Conservation (phyloP, 2,329 filamentous ascomycete genomes). For the Juglanconis sp. region DNA sequence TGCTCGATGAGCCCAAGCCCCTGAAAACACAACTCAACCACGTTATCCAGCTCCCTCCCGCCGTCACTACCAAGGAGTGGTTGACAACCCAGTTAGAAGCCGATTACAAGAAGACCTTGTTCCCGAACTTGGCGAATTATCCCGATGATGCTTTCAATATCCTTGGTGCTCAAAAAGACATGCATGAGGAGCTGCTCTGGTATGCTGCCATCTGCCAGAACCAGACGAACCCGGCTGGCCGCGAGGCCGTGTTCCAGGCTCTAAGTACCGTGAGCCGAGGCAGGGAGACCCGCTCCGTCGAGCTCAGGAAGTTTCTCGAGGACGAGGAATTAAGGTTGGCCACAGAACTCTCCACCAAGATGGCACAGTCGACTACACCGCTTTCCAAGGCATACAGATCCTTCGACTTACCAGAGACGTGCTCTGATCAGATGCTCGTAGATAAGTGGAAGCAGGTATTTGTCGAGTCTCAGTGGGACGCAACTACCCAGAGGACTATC, state of each 20-base stretch:
- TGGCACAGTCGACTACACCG: background rate
- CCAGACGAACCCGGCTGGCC: conserved; percentile 20
- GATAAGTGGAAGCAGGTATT: conserved; percentile 22
- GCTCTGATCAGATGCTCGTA: background rate
- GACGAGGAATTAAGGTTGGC: conserved; percentile 10
- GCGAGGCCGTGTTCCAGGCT: conserved; percentile 18
- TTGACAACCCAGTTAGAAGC: conserved; percentile 5
- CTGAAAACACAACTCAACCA: background rate
- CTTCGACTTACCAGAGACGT: conserved; percentile 1
- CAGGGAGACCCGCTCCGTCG: conserved; percentile 20
- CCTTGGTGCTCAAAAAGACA: conserved; percentile 23
- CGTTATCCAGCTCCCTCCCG: conserved; percentile 8
- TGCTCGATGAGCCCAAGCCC: conserved; percentile 4
- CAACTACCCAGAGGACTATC: conserved; percentile 14
- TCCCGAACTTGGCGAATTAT: conserved; percentile 10
- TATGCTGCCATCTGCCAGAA: conserved; percentile 26
- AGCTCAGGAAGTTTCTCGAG: conserved; percentile 15
- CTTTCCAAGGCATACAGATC: conserved; percentile 12
- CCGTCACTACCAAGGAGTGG: conserved; percentile 1
- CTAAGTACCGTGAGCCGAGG: conserved; percentile 20
- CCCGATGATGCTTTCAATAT: conserved; percentile 18
- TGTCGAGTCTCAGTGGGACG: background rate
- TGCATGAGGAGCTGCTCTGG: conserved; percentile 25
- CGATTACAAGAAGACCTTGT: conserved; percentile 10
- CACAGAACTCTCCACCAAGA: conserved; percentile 9